Evolutionary conservation across 2,329 filamentous ascomycete genomes (phyloP).

Genomic region (Myriangium duriaei): DNA sequence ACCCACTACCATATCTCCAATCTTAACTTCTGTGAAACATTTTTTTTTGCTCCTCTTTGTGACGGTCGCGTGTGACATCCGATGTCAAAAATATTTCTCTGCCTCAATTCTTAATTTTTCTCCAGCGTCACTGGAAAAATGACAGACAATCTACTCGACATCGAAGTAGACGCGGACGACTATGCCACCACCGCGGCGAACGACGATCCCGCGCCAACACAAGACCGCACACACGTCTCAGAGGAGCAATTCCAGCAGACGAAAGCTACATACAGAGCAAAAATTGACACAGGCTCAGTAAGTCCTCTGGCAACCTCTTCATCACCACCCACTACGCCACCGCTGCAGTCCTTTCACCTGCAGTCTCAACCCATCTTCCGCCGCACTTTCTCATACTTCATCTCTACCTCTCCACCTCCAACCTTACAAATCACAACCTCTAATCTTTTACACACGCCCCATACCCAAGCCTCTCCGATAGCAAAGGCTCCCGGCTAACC

Average conservation of each 20-base stretch:
- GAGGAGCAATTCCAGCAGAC: slow-evolving; percentile 21
- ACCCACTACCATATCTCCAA: too few relatives aligned
- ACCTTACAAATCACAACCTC: slow-evolving; percentile 2
- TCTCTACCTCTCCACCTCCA: background rate
- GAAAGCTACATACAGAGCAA: slow-evolving; percentile 20
- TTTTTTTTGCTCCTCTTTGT: too few relatives aligned
- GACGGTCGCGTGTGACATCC: too few relatives aligned
- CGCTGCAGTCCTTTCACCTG: background rate
- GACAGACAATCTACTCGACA: slow-evolving; percentile 14
- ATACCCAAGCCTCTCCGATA: too few relatives aligned
- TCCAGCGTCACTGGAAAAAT: background rate
- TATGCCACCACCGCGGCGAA: slow-evolving; percentile 20
- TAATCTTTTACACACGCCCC: slow-evolving; percentile 15
- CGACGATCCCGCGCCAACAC: slow-evolving; percentile 14
- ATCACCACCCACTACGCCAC: background rate
- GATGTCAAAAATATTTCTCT: too few relatives aligned
- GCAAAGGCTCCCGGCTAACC: too few relatives aligned
- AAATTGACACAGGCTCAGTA: slow-evolving; percentile 19
- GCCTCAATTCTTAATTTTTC: too few relatives aligned
- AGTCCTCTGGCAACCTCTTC: slow-evolving; percentile 6
- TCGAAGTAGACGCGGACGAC: slow-evolving; percentile 21
- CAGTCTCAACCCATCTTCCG: too few relatives aligned
- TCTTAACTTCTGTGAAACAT: too few relatives aligned
- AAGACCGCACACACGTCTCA: slow-evolving; percentile 22
- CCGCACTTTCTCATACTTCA: background rate